phyloP scores from a whole-genome alignment of 768 basidiomycete genomes.

The Fomitopsis serialis region DNA sequence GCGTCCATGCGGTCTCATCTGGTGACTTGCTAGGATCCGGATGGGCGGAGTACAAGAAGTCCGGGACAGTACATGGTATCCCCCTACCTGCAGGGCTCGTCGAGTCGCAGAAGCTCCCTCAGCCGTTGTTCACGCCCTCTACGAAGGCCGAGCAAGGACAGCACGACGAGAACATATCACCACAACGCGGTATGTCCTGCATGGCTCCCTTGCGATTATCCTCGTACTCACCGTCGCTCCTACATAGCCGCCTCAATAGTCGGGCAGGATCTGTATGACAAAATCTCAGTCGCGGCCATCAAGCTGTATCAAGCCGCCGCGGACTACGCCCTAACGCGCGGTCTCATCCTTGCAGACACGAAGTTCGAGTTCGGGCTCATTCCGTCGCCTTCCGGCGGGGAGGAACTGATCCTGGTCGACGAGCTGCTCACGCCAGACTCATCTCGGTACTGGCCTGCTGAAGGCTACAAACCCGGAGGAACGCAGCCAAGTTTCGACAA shows the following conservation, averaged over 20 bases:
- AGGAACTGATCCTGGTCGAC: slow-evolving; percentile 78
- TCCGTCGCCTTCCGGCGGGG: slow-evolving; percentile 16
- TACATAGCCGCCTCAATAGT: slow-evolving; percentile 56
- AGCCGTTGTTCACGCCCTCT: slow-evolving; percentile 91
- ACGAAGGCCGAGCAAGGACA: slow-evolving; percentile 93
- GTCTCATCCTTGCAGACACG: slow-evolving; percentile 94
- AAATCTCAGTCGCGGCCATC: slow-evolving; percentile 56
- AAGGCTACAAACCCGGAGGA: slow-evolving; percentile 64
- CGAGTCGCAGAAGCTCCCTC: slow-evolving; percentile 80
- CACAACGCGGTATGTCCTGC: slow-evolving; percentile 68
- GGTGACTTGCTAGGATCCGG: slow-evolving; percentile 66
- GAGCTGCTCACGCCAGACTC: slow-evolving; percentile 98
- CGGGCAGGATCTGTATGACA: slow-evolving; percentile 56
- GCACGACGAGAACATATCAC: slow-evolving; percentile 99
- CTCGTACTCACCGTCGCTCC: background rate
- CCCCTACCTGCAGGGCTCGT: slow-evolving; percentile 64
- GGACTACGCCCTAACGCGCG: slow-evolving; percentile 62
- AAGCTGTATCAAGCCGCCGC: slow-evolving; percentile 72
- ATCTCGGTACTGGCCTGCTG: slow-evolving; percentile 91
- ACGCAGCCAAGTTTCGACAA: slow-evolving; percentile 93
- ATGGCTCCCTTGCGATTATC: background rate
- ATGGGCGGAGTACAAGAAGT: slow-evolving; percentile 90
- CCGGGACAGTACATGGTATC: slow-evolving; percentile 85
- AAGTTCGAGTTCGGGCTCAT: slow-evolving; percentile 98
- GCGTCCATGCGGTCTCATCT: background rate